Percentiles rank a stretch among this genome's conserved stretches.
phyloP scores from a whole-genome alignment of 495 filamentous ascomycete genomes.

The Durotheca rogersii region DNA sequence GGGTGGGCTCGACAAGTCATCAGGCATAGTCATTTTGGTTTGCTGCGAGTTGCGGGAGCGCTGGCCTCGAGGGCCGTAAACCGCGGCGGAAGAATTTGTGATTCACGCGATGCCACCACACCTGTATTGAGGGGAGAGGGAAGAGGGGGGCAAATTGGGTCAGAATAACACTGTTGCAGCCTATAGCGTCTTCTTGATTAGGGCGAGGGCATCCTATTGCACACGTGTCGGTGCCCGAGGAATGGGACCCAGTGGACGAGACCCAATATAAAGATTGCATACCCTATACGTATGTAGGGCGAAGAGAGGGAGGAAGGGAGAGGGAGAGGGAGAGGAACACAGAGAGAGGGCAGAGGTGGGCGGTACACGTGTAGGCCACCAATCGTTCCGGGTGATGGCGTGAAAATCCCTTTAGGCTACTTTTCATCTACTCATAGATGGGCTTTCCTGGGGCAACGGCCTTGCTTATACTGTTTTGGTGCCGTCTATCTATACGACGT shows the following conservation, averaged over 20 bases:
- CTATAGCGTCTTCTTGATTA: constrained; percentile 8
- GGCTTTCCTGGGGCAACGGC: constrained; percentile 19
- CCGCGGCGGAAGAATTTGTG: constrained; percentile 1
- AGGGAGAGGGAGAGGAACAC: too few species aligned
- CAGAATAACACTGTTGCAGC: constrained; percentile 4
- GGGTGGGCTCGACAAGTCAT: constrained; percentile 12
- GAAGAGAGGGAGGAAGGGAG: too few species aligned
- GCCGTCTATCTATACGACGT: constrained; percentile 16
- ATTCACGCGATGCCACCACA: constrained; percentile 17
- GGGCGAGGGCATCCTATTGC: constrained; percentile 9
- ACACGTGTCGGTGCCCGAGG: constrained; percentile 32
- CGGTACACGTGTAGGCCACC: constrained; percentile 32
- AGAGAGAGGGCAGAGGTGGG: constrained; percentile 7
- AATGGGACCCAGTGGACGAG: constrained; percentile 8
- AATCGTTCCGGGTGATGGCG: constrained; percentile 14
- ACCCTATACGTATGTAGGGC: too few species aligned
- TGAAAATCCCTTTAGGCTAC: constrained; percentile 6
- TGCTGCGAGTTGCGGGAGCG: constrained; percentile 2
- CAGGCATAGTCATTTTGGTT: constrained; percentile 13
- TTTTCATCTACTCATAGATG: not conserved
- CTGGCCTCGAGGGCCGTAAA: constrained; percentile 7
- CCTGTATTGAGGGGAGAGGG: constrained; percentile 3
- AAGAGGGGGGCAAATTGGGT: too few species aligned
- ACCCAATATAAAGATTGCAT: constrained; percentile 15
- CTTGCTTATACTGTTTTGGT: constrained; percentile 1